Percentiles rank a stretch among this genome's conserved stretches.
These are phyloP conservation scores for Nemania abortiva DNA, from an alignment of 2,329 filamentous ascomycete genomes.

Conservation along the genomic window DNA sequence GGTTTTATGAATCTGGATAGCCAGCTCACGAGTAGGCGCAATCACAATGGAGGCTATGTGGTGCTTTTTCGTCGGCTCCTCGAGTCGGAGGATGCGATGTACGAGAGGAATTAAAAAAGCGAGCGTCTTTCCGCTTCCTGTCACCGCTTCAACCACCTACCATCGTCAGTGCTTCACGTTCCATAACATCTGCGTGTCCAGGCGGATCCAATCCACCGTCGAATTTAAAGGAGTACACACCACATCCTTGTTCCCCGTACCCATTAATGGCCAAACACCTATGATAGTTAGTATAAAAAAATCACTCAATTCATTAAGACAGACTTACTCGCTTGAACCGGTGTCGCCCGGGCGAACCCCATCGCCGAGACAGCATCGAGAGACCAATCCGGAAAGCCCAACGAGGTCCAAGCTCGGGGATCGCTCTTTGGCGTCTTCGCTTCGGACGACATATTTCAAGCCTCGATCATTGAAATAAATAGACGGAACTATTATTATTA, in stretches of 20 bases:
- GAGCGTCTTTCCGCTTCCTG: conserved; percentile 90
- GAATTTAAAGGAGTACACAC: conserved; percentile 31
- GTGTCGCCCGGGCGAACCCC: conserved; percentile 89
- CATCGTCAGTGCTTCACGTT: conserved; percentile 25
- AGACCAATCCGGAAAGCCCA: conserved; percentile 84
- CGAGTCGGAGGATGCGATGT: conserved; percentile 81
- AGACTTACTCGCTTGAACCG: conserved; percentile 82
- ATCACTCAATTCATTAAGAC: neutral
- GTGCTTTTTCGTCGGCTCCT: conserved; percentile 87
- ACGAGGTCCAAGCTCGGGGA: conserved; percentile 72
- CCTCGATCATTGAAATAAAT: neutral
- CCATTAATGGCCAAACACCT: conserved; percentile 82
- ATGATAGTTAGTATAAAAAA: conserved; percentile 15
- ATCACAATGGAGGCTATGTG: conserved; percentile 93
- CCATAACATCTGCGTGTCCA: conserved; percentile 3
- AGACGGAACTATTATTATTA: neutral
- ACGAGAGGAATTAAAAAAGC: conserved; percentile 79
- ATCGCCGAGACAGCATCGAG: conserved; percentile 85
- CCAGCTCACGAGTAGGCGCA: conserved; percentile 92
- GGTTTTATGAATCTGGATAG: conserved; percentile 88
- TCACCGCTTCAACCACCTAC: conserved; percentile 72
- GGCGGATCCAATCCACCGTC: neutral
- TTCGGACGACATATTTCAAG: conserved; percentile 51
- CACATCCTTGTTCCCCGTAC: conserved; percentile 57
- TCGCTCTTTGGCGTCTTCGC: conserved; percentile 58